These are phyloP conservation scores for Lunularia cruciata DNA, from an alignment of 225 moss, liverwort and hornwort species.

Conservation along the genomic window DNA sequence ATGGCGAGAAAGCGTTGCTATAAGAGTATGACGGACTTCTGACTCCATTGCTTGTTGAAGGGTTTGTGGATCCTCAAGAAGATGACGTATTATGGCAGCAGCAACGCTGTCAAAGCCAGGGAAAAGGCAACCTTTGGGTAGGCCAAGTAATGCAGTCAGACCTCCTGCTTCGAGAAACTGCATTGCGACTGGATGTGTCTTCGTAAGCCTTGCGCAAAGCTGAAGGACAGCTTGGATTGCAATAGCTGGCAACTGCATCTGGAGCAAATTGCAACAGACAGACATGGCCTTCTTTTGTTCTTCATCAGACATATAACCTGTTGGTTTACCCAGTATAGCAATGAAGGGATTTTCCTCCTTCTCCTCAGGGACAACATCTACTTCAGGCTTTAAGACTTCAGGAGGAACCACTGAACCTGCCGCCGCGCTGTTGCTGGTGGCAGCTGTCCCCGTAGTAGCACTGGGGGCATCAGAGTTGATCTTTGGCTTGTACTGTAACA, in stretches of 20 bases:
- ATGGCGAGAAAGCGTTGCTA: constrained; percentile 78
- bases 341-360: constrained; percentile 58
- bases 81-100: constrained; percentile 83
- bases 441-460: constrained; percentile 49
- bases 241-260: constrained; percentile 65
- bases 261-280: constrained; percentile 64
- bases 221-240: constrained; percentile 87
- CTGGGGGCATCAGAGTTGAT: constrained; percentile 56
- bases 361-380: constrained; percentile 37
- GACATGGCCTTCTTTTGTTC: constrained; percentile 80
- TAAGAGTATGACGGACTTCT: constrained; percentile 80
- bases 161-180: constrained; percentile 85
- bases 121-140: constrained; percentile 66
- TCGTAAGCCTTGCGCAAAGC: constrained; percentile 87
- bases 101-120: constrained; percentile 86
- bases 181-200: constrained; percentile 75
- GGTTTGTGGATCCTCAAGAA: constrained; percentile 95
- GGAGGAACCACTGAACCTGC: constrained; percentile 43
- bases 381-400: constrained; percentile 43
- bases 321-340: constrained; percentile 63
- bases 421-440: constrained; percentile 57
- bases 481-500: constrained; percentile 87
- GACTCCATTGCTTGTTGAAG: constrained; percentile 93
- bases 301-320: constrained; percentile 80
- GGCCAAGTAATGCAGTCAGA: constrained; percentile 61